Evolutionary conservation across 305 asterid genomes (phyloP).

Genomic region (Fraxinus albicans): DNA sequence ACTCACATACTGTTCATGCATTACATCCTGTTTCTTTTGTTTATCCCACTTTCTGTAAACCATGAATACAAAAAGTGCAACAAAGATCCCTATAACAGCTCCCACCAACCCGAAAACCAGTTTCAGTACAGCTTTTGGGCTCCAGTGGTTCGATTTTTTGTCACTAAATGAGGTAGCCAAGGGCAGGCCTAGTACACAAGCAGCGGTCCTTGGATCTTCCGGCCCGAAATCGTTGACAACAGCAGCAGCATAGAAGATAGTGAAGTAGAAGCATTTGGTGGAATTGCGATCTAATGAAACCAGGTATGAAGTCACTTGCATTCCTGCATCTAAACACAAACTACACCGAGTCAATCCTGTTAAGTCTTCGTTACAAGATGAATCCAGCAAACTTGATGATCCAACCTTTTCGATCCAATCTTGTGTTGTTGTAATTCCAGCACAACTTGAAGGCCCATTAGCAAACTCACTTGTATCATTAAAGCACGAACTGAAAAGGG

Average conservation of each 20-base stretch:
- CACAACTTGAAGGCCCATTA: slow-evolving; percentile 39
- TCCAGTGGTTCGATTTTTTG: background rate
- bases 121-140: slow-evolving; percentile 21
- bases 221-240: slow-evolving; percentile 50
- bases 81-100: slow-evolving; percentile 35
- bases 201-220: slow-evolving; percentile 45
- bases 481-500: slow-evolving; percentile 42
- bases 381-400: slow-evolving; percentile 29
- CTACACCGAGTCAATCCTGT: slow-evolving; percentile 49
- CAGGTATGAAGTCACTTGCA: slow-evolving; percentile 43
- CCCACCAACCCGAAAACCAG: slow-evolving; percentile 47
- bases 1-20: slow-evolving; percentile 42
- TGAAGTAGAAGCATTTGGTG: slow-evolving; percentile 54
- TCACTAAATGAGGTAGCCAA: slow-evolving; percentile 22
- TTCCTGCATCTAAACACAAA: slow-evolving; percentile 56
- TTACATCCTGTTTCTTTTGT: slow-evolving; percentile 31
- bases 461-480: slow-evolving; percentile 44
- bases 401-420: slow-evolving; percentile 43
- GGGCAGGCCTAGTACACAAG: slow-evolving; percentile 56
- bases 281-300: slow-evolving; percentile 49
- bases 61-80: slow-evolving; percentile 24
- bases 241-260: slow-evolving; percentile 56
- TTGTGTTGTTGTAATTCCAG: slow-evolving; percentile 34
- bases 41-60: slow-evolving; percentile 38
- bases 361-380: slow-evolving; percentile 54